Base-by-base conservation (phyloP, 2,329 filamentous ascomycete species). In the Colletotrichum sp. region DNA sequence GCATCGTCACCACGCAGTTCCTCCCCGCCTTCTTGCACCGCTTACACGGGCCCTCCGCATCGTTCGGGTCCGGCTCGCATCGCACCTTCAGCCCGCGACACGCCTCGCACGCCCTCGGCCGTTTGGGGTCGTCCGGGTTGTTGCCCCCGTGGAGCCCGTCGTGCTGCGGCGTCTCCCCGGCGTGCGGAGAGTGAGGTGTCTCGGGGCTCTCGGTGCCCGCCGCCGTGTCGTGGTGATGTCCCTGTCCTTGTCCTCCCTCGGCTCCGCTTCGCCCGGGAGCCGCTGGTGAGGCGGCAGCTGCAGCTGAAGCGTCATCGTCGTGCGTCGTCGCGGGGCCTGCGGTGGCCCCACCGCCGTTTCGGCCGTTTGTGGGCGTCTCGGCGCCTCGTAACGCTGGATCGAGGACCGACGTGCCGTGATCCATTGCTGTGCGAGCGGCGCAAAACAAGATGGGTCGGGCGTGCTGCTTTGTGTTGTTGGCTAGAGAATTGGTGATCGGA, bases 11-110 rank as follows among this genome's bases (percentile, higher is more conserved):
- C 54, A 96, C 85, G 80, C 95, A 98, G 76, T 88, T 87, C 47
- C 95, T 88, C n/a, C 92, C 91, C 4, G 95, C 94, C 84, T 97
- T 98, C 65, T 90, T 90, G 82, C 95, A 98, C 76, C 95, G 90
- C 81, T 90, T 91, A 82, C 93, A 95, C 5, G 92, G 88, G 6
- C 91, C 91, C 29, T 93, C 90, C 5, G 86, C 85, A 63, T 92
- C 89, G 21, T 83, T 83, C 4, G 88, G 87, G 77, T 95, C 93
- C 29, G 93, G 93, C 80, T 98, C 95, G 84, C 95, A 98, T 77
- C 95, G 93, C 73, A 98, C 95, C 82, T 95, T 95, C 66, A 95
- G 86, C 29, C 91, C 90, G 59, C 93, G 91, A 80, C 93, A 95
- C 4, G 93, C 91, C 81, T 95, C 93, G 82, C 93, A 95, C 38